These are phyloP conservation scores for Ustilago esculenta DNA, from an alignment of 1,284 basidiomycete genomes.

Conservation along the genomic window DNA sequence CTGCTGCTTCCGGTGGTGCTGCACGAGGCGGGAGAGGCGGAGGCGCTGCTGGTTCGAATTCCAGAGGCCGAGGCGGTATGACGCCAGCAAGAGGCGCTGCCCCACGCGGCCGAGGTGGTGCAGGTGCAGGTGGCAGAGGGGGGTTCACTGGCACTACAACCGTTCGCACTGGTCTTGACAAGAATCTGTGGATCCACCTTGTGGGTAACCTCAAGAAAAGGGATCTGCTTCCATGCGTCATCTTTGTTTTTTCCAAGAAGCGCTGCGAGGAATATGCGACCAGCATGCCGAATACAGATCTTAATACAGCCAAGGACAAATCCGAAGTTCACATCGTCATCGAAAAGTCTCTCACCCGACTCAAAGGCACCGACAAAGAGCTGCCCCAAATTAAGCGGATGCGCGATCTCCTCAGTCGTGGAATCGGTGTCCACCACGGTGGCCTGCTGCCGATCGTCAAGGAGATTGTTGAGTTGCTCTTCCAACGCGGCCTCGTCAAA, in stretches of 20 bases:
- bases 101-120: constrained; percentile 68
- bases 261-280: constrained; percentile 94
- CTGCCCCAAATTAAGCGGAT: constrained; percentile 95
- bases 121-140: constrained; percentile 71
- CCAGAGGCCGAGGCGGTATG: constrained; percentile 46
- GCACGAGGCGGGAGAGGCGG: constrained; percentile 72
- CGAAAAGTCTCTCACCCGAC: constrained; percentile 86
- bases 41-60: constrained; percentile 43
- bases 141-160: constrained; percentile 37
- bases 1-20: constrained; percentile 77
- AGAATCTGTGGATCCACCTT: constrained; percentile 92
- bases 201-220: constrained; percentile 87
- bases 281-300: constrained; percentile 86
- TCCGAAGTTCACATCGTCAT: constrained; percentile 95
- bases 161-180: constrained; percentile 74
- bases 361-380: constrained; percentile 87
- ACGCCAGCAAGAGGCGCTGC: constrained; percentile 64
- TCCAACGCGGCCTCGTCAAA: constrained; percentile 94
- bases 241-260: constrained; percentile 97
- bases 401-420: constrained; percentile 87
- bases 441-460: constrained; percentile 96
- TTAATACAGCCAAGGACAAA: constrained; percentile 86
- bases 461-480: constrained; percentile 90
- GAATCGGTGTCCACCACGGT: constrained; percentile 97
- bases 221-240: constrained; percentile 87